Conservation (phyloP, 148 eudicot genomes). For the Pharnaceum exiguum region DNA sequence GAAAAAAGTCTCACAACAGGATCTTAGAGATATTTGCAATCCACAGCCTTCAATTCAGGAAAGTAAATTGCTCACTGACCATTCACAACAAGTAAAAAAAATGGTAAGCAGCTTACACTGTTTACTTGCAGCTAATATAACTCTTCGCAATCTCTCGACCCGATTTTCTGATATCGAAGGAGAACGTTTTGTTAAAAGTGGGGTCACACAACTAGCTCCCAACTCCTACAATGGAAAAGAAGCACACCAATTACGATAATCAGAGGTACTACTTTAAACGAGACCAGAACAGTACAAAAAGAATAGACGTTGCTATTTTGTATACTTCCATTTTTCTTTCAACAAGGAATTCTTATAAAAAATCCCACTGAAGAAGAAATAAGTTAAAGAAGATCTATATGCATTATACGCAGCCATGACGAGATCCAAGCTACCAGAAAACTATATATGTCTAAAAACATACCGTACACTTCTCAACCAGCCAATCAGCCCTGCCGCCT, state of each 20-base stretch:
- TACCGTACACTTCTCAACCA: conserved; percentile 96
- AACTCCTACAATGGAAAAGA: conserved; percentile 50
- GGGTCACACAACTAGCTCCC: conserved; percentile 85
- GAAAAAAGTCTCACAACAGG: not conserved
- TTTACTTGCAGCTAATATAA: conserved; percentile 77
- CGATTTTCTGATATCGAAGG: conserved; percentile 82
- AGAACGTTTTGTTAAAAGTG: conserved; percentile 83
- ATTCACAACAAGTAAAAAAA: not conserved
- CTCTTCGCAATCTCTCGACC: conserved; percentile 79
- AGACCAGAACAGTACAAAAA: too few relatives aligned
- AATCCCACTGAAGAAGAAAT: too few relatives aligned
- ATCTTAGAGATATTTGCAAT: not conserved
- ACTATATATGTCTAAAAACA: conserved; percentile 1
- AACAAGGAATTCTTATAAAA: too few relatives aligned
- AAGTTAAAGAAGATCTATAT: too few relatives aligned
- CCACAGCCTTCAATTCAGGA: not conserved
- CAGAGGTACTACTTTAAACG: too few relatives aligned
- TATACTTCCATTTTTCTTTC: too few relatives aligned
- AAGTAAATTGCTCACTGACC: not conserved
- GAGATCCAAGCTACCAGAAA: too few relatives aligned
- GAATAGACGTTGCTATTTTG: too few relatives aligned
- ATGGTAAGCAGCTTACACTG: conserved; percentile 47
- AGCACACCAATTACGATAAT: too few relatives aligned
- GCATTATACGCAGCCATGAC: too few relatives aligned
- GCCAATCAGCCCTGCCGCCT: conserved; percentile 98